Base-by-base conservation (phyloP, 129 eudicot genomes). In the Logfia minima region DNA sequence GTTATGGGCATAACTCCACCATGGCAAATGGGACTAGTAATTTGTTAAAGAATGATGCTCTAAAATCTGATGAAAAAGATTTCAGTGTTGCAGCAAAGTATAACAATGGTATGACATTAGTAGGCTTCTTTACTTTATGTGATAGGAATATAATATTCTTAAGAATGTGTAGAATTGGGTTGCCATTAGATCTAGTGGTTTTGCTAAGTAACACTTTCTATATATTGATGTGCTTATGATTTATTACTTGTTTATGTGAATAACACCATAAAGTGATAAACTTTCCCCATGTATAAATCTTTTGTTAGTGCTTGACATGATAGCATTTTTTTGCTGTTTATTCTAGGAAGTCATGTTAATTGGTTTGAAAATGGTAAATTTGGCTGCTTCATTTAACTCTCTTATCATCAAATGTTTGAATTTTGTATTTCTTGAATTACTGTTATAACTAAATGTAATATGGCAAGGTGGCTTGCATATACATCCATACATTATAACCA, bases 1-100 rank as follows among this genome's bases (percentile, higher is more conserved):
- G 80, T 2, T 83, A 79, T 45, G 83, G 77, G 2, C 75, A 85
- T 52, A 81, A 70, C 35, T 72, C 81, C 8, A 77, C 32, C 60
- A 65, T 81, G 14, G 73, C 70, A 31, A 69, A 69, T 76, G 73
- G 75, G 52, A 21, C 81, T 17, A 56, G 77, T 29, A 75, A 81
- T 68, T 17, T 53, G 37, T 77, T 51, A 41, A 41, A 41, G 84
- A 76, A 59, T 70, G 84, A 80, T n/a, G 79, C 52, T 61, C 4
- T 24, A 5, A 26, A 62, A 26, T 22, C 77, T 65, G 79, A 78
- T 69, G 83, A 74, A 45, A 80, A 58, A 14, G 55, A 58, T 58
- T 58, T 19, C 26, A 21, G 11, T 22, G 11, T 21, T 58, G 55
- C 55, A 14, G 55, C 28, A 19, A 58, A 64, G 68, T 64, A 64